These are phyloP conservation scores for Neonectria faginata DNA, from an alignment of 2,329 filamentous ascomycete species.

Conservation along the genomic window DNA sequence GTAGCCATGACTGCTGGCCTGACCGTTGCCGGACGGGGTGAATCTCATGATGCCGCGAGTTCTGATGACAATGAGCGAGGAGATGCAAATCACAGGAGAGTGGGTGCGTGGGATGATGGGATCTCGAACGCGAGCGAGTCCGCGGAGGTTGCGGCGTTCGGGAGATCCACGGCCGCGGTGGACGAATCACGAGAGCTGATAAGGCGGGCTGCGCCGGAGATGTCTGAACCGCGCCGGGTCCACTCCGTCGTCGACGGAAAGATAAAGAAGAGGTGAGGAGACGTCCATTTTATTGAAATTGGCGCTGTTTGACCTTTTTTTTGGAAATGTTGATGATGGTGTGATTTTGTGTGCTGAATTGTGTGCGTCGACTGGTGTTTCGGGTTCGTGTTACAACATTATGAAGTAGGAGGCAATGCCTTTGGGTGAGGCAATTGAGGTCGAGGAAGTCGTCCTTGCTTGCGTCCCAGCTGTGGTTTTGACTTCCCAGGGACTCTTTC, in stretches of 20 bases:
- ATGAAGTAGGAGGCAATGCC: too few relatives aligned
- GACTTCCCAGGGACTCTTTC: too few relatives aligned
- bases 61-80: constrained; percentile 43
- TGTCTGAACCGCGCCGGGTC: constrained; percentile 40
- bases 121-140: constrained; percentile 29
- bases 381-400: too few relatives aligned
- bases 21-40: constrained; percentile 13
- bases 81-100: constrained; percentile 45
- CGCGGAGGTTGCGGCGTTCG: constrained; percentile 42
- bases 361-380: neutral
- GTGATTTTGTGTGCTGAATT: neutral
- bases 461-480: too few relatives aligned
- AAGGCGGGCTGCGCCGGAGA: constrained; percentile 42
- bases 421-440: too few relatives aligned
- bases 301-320: neutral
- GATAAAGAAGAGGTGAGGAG: constrained; percentile 19
- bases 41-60: constrained; percentile 22
- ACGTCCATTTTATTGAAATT: neutral
- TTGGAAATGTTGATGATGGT: neutral
- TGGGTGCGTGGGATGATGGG: constrained; percentile 33
- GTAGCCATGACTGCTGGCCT: constrained; percentile 25
- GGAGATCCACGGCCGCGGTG: constrained; percentile 34
- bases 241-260: constrained; percentile 21
- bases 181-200: constrained; percentile 45
- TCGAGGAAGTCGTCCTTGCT: too few relatives aligned